Evolutionary conservation across 73 alveolate genomes (phyloP).

Genomic region (Uronychia binucleata): DNA sequence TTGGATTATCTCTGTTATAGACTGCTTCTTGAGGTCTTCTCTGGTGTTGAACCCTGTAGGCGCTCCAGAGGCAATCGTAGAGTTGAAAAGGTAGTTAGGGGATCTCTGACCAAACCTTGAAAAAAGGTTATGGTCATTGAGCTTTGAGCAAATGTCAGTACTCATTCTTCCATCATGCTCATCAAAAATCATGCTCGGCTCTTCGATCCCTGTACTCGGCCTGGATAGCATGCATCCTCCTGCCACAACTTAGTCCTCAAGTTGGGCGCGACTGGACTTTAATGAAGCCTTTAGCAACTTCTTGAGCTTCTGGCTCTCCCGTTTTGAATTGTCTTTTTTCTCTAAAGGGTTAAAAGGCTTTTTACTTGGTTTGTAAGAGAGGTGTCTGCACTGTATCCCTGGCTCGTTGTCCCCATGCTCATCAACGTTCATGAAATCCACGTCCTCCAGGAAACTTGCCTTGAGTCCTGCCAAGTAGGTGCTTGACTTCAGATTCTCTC

Average conservation of each 20-base stretch:
- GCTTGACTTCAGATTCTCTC: not conserved
- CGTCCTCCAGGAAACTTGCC: not conserved
- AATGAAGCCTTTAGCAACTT: not conserved
- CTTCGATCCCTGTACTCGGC: not conserved
- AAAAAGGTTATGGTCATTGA: not conserved
- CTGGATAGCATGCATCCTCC: not conserved
- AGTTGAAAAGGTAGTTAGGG: not conserved
- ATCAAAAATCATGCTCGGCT: not conserved
- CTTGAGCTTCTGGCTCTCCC: not conserved
- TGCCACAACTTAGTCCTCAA: not conserved
- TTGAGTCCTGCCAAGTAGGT: not conserved
- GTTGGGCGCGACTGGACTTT: not conserved
- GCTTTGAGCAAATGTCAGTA: not conserved
- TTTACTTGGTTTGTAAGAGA: not conserved
- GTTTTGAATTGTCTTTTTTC: not conserved
- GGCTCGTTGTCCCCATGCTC: not conserved
- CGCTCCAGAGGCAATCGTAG: not conserved
- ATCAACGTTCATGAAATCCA: not conserved
- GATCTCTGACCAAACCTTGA: not conserved
- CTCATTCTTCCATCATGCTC: not conserved
- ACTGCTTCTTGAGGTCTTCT: not conserved
- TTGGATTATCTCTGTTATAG: not conserved
- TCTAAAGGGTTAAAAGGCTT: not conserved
- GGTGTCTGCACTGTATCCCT: not conserved
- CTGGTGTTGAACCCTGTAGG: not conserved